Base-by-base conservation (phyloP, 176 grass and related monocot genomes). In the Rhynchospora pubera region DNA sequence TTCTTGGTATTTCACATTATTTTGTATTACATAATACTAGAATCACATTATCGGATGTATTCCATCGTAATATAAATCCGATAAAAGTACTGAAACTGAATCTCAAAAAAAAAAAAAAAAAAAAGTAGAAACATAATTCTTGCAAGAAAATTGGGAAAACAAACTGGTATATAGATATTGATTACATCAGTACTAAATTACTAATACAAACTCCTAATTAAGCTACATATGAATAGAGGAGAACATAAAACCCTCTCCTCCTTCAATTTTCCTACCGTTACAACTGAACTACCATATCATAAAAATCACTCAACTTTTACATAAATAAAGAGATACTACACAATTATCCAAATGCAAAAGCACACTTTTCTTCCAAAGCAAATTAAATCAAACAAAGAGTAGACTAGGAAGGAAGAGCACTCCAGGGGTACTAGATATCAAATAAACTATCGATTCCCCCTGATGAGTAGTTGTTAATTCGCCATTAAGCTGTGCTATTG, bases 221-320 rank as follows among this genome's bases (percentile, higher is more conserved):
- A 67, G 43, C 58, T 50, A 65, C 79, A 51, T 7, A 82, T 82
- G 79, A 65, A 82, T 66, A 82, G 57, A 82, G 79, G 19, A 82
- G 79, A 82, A 82, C 59, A 82, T 82, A 82, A 82, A 82, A 82
- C 79, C 43, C 79, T 67, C 79, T 82, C 79, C 79, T 82, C 79
- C n/a, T n/a, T n/a, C 34, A 59, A 65, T 82, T 15, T 15, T 80
- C 18, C 78, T 80, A 80, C 59, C 57, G 43, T 80, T 14, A 62
- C 7, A 80, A 14, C 72, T 77, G 55, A 6, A 77, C 53, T 32
- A 77, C 50, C 48, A 56, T 77, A 2, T 30, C 50, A 77, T 77
- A 55, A 15, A 77, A 13, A 77, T 18, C 50, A 77, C 72, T 75
- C 21, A 53, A 76, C 70, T 74, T 34, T 18, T 9, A 74, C 70